Evolutionary conservation across 2,329 filamentous ascomycete genomes (phyloP).

Genomic region (Diaporthe destruens): DNA sequence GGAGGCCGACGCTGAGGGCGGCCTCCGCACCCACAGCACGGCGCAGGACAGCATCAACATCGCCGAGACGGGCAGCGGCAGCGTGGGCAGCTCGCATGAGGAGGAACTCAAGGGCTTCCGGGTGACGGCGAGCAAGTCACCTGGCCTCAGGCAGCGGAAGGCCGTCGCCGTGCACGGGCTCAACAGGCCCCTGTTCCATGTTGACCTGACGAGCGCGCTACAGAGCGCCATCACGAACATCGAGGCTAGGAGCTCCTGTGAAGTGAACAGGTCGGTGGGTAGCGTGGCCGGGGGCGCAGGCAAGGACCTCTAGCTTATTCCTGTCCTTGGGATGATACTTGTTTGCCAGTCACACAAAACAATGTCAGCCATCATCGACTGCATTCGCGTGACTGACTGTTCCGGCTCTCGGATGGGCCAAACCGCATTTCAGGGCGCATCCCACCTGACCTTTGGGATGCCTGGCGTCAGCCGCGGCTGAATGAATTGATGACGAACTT

Average conservation of each 20-base stretch:
- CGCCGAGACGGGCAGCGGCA: slow-evolving; percentile 42
- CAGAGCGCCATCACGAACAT: slow-evolving; percentile 89
- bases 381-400: neutral
- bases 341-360: neutral
- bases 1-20: slow-evolving; percentile 38
- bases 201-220: slow-evolving; percentile 89
- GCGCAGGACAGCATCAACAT: slow-evolving; percentile 37
- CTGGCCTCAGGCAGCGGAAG: slow-evolving; percentile 57
- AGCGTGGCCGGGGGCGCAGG: slow-evolving; percentile 17
- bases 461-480: neutral
- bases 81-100: slow-evolving; percentile 37
- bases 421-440: neutral
- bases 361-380: neutral
- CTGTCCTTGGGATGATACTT: slow-evolving; percentile 17
- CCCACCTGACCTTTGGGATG: neutral
- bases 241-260: slow-evolving; percentile 61
- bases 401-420: neutral
- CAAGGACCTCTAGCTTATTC: slow-evolving; percentile 39
- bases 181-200: slow-evolving; percentile 92
- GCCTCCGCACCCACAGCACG: slow-evolving; percentile 8
- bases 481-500: neutral
- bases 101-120: slow-evolving; percentile 51
- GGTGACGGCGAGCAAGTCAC: slow-evolving; percentile 50
- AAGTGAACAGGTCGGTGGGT: slow-evolving; percentile 43
- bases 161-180: slow-evolving; percentile 83